These are phyloP conservation scores for Podospora comata DNA, from an alignment of 495 filamentous ascomycete genomes.

Conservation along the genomic window DNA sequence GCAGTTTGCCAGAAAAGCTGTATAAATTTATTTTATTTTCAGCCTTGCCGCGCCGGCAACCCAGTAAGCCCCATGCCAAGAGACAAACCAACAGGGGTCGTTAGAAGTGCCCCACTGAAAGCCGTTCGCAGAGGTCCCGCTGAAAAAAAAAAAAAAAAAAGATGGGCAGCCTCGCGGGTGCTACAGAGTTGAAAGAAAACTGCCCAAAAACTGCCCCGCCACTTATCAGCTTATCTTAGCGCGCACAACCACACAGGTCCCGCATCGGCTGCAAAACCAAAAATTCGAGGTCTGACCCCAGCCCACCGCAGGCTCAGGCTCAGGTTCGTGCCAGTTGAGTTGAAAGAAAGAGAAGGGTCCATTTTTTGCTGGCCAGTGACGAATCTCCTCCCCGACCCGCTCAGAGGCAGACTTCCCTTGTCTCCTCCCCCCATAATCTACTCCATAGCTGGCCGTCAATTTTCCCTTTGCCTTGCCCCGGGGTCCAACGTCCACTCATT, in stretches of 20 bases:
- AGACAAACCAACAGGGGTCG: neutral
- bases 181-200: conserved; percentile 3
- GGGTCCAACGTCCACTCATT: neutral
- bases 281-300: conserved; percentile 32
- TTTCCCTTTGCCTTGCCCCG: conserved; percentile 18
- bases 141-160: neutral
- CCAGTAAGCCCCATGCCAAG: conserved; percentile 7
- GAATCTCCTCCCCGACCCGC: conserved; percentile 24
- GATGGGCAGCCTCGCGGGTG: conserved; percentile 1
- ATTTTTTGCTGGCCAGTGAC: conserved; percentile 17
- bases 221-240: conserved; percentile 41
- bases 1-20: conserved; percentile 14
- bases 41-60: conserved; percentile 28
- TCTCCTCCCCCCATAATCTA: conserved; percentile 13
- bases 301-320: neutral
- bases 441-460: conserved; percentile 22
- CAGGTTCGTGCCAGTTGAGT: neutral
- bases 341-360: conserved; percentile 20
- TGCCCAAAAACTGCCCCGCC: conserved; percentile 5
- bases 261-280: conserved; percentile 37
- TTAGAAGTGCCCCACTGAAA: neutral
- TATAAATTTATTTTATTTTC: conserved; percentile 25
- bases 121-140: neutral
- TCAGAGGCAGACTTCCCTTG: conserved; percentile 15
- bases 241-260: conserved; percentile 37